These are phyloP conservation scores for Marvania coccoides DNA, from an alignment of 139 green algal genomes.

Conservation along the genomic window DNA sequence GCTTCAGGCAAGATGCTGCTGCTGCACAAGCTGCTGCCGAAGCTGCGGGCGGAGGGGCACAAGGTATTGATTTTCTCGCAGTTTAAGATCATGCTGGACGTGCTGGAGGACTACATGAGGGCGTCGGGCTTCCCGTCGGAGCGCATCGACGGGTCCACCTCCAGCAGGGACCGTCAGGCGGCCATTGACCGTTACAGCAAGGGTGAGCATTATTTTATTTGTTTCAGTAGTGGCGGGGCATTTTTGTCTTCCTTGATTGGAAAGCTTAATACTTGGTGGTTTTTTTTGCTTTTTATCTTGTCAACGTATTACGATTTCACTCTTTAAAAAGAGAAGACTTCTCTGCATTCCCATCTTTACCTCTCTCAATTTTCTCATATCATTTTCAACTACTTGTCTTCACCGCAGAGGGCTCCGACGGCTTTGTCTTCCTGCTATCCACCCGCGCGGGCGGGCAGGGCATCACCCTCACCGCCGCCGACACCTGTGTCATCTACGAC, in stretches of 20 bases:
- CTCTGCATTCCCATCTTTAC: too few species aligned
- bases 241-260: too few species aligned
- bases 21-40: constrained; percentile 73
- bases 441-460: constrained; percentile 88
- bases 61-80: constrained; percentile 86
- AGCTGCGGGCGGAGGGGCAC: constrained; percentile 67
- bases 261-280: too few species aligned
- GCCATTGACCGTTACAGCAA: constrained; percentile 83
- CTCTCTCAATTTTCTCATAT: too few species aligned
- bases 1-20: constrained; percentile 78
- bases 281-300: neutral
- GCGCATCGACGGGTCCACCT: constrained; percentile 74
- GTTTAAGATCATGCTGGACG: constrained; percentile 86
- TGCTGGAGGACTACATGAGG: constrained; percentile 77
- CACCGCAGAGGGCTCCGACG: constrained; percentile 18
- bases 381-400: neutral
- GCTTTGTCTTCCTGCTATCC: constrained; percentile 89
- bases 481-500: constrained; percentile 95
- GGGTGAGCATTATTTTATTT: too few species aligned
- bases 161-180: constrained; percentile 54
- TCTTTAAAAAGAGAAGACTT: too few species aligned
- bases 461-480: constrained; percentile 92
- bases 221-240: too few species aligned
- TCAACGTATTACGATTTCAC: too few species aligned
- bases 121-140: constrained; percentile 51